These are phyloP conservation scores for Paragyromitra xinjiangensis DNA, from an alignment of 495 filamentous ascomycete species.

Conservation along the genomic window DNA sequence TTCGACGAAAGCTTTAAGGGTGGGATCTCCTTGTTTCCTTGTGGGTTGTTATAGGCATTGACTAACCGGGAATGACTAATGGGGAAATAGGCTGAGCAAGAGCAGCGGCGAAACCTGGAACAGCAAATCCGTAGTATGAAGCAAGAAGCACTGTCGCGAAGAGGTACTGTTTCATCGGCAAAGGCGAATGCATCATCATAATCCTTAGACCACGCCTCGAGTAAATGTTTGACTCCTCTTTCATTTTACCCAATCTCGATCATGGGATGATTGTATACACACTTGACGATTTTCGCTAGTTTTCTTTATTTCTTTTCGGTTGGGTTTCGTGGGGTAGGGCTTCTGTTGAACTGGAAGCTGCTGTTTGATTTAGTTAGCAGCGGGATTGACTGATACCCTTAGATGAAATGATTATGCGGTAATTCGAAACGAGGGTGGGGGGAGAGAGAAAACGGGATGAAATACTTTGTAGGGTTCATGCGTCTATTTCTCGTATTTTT, in stretches of 20 bases:
- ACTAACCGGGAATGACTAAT: not conserved
- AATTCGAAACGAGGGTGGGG: slow-evolving; percentile 15
- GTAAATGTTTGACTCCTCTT: not conserved
- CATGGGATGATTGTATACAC: slow-evolving; percentile 6
- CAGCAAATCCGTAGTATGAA: slow-evolving; percentile 53
- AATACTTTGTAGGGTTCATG: slow-evolving; percentile 23
- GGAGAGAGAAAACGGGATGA: not conserved
- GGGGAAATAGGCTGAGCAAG: slow-evolving; percentile 55
- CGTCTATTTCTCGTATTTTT: not conserved
- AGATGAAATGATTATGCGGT: slow-evolving; percentile 3
- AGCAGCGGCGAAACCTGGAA: slow-evolving; percentile 55
- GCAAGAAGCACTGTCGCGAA: slow-evolving; percentile 53
- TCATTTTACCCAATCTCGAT: not conserved
- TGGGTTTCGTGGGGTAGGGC: not conserved
- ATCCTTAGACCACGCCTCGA: not conserved
- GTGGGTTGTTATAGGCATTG: not conserved
- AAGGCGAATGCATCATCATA: slow-evolving; percentile 34
- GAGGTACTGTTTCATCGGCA: slow-evolving; percentile 40
- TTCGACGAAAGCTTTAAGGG: slow-evolving; percentile 73
- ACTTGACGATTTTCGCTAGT: slow-evolving; percentile 1
- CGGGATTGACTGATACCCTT: not conserved
- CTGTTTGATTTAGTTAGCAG: not conserved
- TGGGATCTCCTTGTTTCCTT: slow-evolving; percentile 56
- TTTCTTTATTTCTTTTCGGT: slow-evolving; percentile 1
- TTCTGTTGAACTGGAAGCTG: not conserved